Evolutionary conservation across 345 rosid species (phyloP), one percentile per base, ranked within the genome.

Genomic region (Moricandia arvensis): DNA sequence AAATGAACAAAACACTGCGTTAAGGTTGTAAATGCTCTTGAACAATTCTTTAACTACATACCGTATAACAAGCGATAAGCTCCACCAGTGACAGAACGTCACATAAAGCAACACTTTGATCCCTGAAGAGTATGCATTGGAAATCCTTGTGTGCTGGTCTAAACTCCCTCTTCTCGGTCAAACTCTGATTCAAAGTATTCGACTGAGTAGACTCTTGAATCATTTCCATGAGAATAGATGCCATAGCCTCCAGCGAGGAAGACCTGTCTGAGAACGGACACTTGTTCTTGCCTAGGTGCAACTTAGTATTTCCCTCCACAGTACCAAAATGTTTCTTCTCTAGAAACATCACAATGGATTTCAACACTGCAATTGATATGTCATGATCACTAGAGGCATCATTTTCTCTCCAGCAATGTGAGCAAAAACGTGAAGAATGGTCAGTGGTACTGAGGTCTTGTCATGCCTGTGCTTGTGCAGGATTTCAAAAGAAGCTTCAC

Each of bases 381-480:
- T 66, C 70, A 70, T 79, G 75, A 34, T 82, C 77, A 69, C 69
- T 35, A 27, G 66, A 51, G 37, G 69, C 70, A 86, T 73, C 80
- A 83, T 79, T 26, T 74, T 82, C 51, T 81, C 83, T 59, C 97
- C 90, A 68, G 87, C 86, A 63, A 89, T 53, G 70, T 77, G 80
- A 75, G 91, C 91, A 82, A 92, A 87, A 73, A 88, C 75, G 64
- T 92, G 99, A 81, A 95, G 91, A 79, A 92, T 77, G 16, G 79
- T 78, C 70, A 95, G 84, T 73, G 82, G 71, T 75, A 71, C 45
- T 9, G 83, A 80, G 51, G 81, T 69, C 8, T 73, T 69, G 78
- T 86, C 85, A 64, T 62, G 80, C 51, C 59, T 57, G 45, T 12
- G 79, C 57, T 37, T 78, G 61, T 71, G 63, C 30, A 85, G 73